Conservation (phyloP, 345 rosid genomes). For the Ceriops decandra region DNA sequence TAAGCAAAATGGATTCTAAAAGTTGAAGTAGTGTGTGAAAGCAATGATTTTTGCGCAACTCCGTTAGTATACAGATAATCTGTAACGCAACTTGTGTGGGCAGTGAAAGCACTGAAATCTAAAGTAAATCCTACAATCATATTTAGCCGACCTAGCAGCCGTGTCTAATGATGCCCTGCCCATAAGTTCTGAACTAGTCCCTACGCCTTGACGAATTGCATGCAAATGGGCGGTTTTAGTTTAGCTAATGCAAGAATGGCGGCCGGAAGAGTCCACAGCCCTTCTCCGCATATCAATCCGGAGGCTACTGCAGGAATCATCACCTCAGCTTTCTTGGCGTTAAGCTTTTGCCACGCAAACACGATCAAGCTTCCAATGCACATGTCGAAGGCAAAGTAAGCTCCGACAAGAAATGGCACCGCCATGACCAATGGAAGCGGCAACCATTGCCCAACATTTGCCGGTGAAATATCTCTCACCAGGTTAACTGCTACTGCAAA, state of each 20-base stretch:
- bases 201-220: conserved; percentile 63
- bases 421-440: conserved; percentile 95
- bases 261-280: conserved; percentile 82
- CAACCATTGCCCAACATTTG: conserved; percentile 65
- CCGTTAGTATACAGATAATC: too few relatives aligned
- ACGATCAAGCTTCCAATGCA: conserved; percentile 70
- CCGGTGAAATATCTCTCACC: conserved; percentile 56
- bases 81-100: too few relatives aligned
- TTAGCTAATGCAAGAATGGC: conserved; percentile 80
- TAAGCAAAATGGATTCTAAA: too few relatives aligned
- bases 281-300: conserved; percentile 90
- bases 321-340: conserved; percentile 53
- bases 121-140: too few relatives aligned
- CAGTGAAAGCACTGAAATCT: too few relatives aligned
- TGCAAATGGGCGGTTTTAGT: conserved; percentile 79
- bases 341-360: conserved; percentile 52
- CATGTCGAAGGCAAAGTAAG: conserved; percentile 91
- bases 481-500: conserved; percentile 66
- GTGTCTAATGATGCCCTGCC: too few relatives aligned
- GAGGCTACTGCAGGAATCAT: conserved; percentile 93
- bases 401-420: conserved; percentile 77
- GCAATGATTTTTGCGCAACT: too few relatives aligned
- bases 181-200: background rate
- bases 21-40: too few relatives aligned
- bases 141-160: too few relatives aligned